Evolutionary conservation across 2,329 filamentous ascomycete genomes (phyloP), one percentile per base, ranked within the genome.

Genomic region (Trichothecium roseum): DNA sequence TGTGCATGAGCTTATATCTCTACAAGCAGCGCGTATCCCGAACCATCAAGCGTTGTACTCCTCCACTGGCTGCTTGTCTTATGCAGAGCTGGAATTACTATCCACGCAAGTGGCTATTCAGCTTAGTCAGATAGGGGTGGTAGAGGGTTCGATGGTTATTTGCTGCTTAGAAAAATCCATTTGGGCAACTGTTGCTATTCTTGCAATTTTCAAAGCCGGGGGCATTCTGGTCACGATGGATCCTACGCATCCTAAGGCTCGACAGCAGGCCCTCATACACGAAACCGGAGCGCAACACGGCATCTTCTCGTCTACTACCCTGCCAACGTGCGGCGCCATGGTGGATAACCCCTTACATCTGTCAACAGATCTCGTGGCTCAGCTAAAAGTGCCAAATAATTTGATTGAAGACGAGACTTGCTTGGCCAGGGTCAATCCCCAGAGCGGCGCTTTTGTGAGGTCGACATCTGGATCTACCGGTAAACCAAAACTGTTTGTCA

Each of bases 31-130:
- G 20, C 20, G 10, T 6, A 10, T 10, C 6, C 20, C 20, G 10
- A 10, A 24, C 20, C 20, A 24, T 6, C 6, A 24, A 5, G 67
- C 67, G 18, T 56, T 70, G n/a, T 48, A 62, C 36, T 65, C 67
- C 1, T 70, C 64, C 64, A 67, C 70, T 40, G 66, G 68, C 24
- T 46, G 47, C 35, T 56, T 67, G 35, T 66, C 63, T 3, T 71
- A 69, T 39, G 35, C 45, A 24, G 56, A 68, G 31, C 51, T 70
- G 3, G 62, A 68, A 26, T 40, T 46, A 1, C 49, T 61, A 10
- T 65, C 68, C 2, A 60, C 57, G 18, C 43, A 45, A 1, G 52
- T 70, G 8, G 66, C 65, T 4, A 45, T 45, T 4, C 51, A 61
- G 37, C 53, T 69, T 2, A 5, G 28, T 8, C 41, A 51, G n/a